Percentiles rank a stretch among this genome's conserved stretches.
Conservation (phyloP, 2,329 filamentous ascomycete genomes). For the Pseudogymnoascus sp. region DNA sequence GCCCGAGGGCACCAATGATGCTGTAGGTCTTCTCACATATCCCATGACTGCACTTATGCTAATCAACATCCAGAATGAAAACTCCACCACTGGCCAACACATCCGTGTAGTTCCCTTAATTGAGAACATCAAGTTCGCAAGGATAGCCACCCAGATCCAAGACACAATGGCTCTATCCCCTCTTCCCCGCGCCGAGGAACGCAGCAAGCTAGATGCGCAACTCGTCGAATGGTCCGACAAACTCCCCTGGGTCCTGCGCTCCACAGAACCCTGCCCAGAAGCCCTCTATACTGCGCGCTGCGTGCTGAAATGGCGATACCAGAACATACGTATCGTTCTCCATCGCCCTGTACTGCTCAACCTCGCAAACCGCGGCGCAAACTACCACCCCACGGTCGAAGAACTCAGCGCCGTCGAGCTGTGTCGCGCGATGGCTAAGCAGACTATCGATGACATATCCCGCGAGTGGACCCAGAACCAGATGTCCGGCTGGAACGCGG, state of each 20-base stretch:
- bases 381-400: slow-evolving; percentile 36
- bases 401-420: slow-evolving; percentile 60
- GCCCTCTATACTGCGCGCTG: slow-evolving; percentile 60
- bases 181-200: slow-evolving; percentile 56
- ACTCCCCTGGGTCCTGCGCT: slow-evolving; percentile 56
- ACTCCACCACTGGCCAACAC: slow-evolving; percentile 46
- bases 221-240: slow-evolving; percentile 64
- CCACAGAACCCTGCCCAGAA: slow-evolving; percentile 59
- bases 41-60: not conserved
- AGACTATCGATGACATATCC: slow-evolving; percentile 64
- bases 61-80: slow-evolving; percentile 19
- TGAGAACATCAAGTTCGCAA: slow-evolving; percentile 72
- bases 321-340: slow-evolving; percentile 67
- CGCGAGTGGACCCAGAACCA: slow-evolving; percentile 63
- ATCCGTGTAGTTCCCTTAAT: slow-evolving; percentile 61
- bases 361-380: slow-evolving; percentile 36
- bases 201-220: slow-evolving; percentile 56
- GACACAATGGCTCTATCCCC: slow-evolving; percentile 64
- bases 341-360: slow-evolving; percentile 65
- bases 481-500: slow-evolving; percentile 72
- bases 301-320: slow-evolving; percentile 76
- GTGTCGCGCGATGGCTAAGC: slow-evolving; percentile 59
- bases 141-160: slow-evolving; percentile 69
- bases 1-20: slow-evolving; percentile 37
- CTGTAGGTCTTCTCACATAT: slow-evolving; percentile 18